A percentile compares a stretch with the other conserved stretches of the same genome.
These are phyloP conservation scores for Perkinsus marinus DNA, from an alignment of 169 alveolate genomes.

Conservation along the genomic window DNA sequence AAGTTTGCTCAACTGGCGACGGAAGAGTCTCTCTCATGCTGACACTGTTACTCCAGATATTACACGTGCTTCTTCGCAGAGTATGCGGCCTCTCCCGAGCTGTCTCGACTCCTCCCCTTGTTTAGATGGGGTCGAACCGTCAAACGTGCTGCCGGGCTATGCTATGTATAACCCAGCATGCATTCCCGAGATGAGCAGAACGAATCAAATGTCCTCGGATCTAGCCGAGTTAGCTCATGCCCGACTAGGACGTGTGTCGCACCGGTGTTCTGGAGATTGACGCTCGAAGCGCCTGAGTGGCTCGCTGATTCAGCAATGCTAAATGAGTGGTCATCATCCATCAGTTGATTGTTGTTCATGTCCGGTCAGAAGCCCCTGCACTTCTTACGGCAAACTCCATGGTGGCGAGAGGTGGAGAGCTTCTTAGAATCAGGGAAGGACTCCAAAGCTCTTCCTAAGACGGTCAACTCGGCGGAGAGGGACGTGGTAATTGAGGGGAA, in stretches of 20 bases:
- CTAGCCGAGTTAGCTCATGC: too few species aligned
- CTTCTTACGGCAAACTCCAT: not conserved
- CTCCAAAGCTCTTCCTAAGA: not conserved
- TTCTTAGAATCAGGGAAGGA: not conserved
- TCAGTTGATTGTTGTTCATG: not conserved
- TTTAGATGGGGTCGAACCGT: not conserved
- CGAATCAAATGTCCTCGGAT: too few species aligned
- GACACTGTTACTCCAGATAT: not conserved
- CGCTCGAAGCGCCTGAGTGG: too few species aligned
- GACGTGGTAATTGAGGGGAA: not conserved
- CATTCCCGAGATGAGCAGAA: too few species aligned
- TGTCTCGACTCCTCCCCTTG: not conserved
- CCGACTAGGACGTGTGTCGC: too few species aligned
- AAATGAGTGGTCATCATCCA: not conserved
- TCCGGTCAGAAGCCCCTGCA: not conserved
- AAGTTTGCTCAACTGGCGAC: too few species aligned
- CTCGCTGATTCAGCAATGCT: too few species aligned
- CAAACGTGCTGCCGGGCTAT: too few species aligned
- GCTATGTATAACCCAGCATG: too few species aligned
- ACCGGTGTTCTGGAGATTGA: too few species aligned
- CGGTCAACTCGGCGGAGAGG: not conserved
- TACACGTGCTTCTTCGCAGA: not conserved
- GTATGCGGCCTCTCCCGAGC: not conserved
- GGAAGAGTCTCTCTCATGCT: too few species aligned
- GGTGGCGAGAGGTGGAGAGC: not conserved